Evolutionary conservation across 495 filamentous ascomycete species (phyloP).

Genomic region (Xylona heveae): DNA sequence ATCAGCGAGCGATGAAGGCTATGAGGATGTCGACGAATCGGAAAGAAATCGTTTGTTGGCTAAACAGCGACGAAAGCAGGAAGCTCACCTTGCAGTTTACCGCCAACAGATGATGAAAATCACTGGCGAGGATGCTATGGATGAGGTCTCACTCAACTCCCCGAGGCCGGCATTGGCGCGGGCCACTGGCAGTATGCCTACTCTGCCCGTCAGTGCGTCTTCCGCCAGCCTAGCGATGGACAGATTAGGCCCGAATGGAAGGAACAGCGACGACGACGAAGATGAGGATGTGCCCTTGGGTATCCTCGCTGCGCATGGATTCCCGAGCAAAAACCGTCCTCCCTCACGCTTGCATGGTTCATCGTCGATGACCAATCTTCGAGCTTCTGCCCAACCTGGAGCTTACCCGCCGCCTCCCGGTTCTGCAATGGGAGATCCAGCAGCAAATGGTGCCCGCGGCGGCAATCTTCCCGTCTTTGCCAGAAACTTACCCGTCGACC

Average conservation of each 20-base stretch:
- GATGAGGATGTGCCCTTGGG: slow-evolving; percentile 79
- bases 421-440: slow-evolving; percentile 18
- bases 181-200: slow-evolving; percentile 24
- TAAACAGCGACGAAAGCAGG: slow-evolving; percentile 67
- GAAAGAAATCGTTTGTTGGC: slow-evolving; percentile 53
- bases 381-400: slow-evolving; percentile 18
- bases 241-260: not conserved
- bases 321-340: slow-evolving; percentile 63
- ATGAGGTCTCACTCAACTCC: not conserved
- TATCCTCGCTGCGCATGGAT: slow-evolving; percentile 80
- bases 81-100: slow-evolving; percentile 77
- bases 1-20: slow-evolving; percentile 26
- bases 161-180: slow-evolving; percentile 16
- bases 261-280: slow-evolving; percentile 38
- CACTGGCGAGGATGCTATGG: slow-evolving; percentile 39
- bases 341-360: slow-evolving; percentile 47
- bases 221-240: slow-evolving; percentile 1
- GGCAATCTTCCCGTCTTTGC: slow-evolving; percentile 61
- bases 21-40: slow-evolving; percentile 69
- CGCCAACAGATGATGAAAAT: slow-evolving; percentile 96
- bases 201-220: slow-evolving; percentile 15
- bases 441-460: slow-evolving; percentile 19
- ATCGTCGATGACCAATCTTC: slow-evolving; percentile 41
- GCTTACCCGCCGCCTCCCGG: slow-evolving; percentile 19
- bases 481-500: slow-evolving; percentile 66